Evolutionary conservation across 1,284 basidiomycete genomes (phyloP), one percentile per base, ranked within the genome.

Genomic region (Microbotryomycetes sp.): DNA sequence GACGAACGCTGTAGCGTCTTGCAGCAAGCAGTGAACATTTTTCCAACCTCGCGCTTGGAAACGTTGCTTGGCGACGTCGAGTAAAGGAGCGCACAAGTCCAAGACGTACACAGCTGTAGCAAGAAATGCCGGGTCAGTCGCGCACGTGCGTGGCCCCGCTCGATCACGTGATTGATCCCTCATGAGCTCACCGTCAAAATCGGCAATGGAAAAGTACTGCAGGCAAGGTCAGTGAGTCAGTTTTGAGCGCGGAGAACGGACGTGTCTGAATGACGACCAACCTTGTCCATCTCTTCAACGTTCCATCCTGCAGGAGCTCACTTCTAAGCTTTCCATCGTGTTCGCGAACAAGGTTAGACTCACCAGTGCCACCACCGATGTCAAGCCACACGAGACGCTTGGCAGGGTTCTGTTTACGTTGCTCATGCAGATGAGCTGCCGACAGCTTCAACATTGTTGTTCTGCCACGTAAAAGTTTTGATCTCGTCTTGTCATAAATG

Each of bases 331-430:
- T n/a, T n/a, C n/a, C n/a, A n/a, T 6, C 23, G 23, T n/a, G 30
- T 9, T 31, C 54, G 14, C 19, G 29, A 30, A 49, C 49, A 25
- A 31, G 28, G n/a, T 7, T 28, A 55, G 29, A 25, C 71, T 60
- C 56, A 81, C 84, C 86, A 12, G 88, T 89, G 36, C 88, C 88
- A 29, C 88, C 88, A 9, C 88, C 88, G 59, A 90, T 84, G 74
- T 89, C 88, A 31, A 89, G 81, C 88, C 88, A 90, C 31, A 90
- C 81, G 12, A 87, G 78, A 29, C 79, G 79, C 70, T 82, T 80
- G 0, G 76, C 70, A 0, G 80, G 79, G 25, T 79, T 68, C 28
- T 36, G 26, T 16, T 77, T 70, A 32, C 77, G 74, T 66, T 78
- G 78, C 2, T 81, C 77, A 36, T 79, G 80, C 19, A 89, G 78